Evolutionary conservation across 2,329 filamentous ascomycete species (phyloP).

Genomic region (Cryphonectria carpinicola): DNA sequence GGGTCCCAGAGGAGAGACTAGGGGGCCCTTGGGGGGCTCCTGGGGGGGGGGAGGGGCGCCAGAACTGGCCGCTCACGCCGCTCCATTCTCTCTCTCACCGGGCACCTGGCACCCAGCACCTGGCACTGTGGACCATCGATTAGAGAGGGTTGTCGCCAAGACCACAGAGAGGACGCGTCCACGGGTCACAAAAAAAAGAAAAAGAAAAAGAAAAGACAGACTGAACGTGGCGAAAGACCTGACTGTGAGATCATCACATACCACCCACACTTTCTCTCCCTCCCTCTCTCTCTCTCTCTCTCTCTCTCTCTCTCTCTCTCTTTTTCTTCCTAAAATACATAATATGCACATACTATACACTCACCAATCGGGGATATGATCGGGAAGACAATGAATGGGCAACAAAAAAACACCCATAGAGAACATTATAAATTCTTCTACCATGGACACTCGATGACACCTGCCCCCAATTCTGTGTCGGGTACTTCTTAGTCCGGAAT

Average conservation of each 20-base stretch:
- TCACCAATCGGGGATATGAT: conserved; percentile 2
- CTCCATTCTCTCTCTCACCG: too few relatives aligned
- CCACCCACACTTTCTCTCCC: neutral
- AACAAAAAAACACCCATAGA: neutral
- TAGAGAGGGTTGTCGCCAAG: neutral
- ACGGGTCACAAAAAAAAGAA: neutral
- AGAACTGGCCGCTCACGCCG: neutral
- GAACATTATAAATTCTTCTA: neutral
- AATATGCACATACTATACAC: neutral
- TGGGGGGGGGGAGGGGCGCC: too few relatives aligned
- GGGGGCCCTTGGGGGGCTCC: neutral
- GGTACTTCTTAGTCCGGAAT: neutral
- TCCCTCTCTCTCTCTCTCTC: neutral
- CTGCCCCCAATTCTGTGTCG: conserved; percentile 1
- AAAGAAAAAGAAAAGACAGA: neutral
- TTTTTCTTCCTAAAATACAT: neutral
- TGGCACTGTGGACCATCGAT: neutral
- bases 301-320: neutral
- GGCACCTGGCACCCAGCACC: too few relatives aligned
- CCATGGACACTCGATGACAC: neutral
- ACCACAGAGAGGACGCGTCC: neutral
- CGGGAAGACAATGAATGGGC: neutral
- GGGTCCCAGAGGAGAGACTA: neutral
- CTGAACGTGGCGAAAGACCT: too few relatives aligned
- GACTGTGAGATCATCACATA: neutral